A percentile compares a stretch with the other conserved stretches of the same genome.
phyloP scores from a whole-genome alignment of 2,329 filamentous ascomycete genomes.

The Coniochaeta hoffmannii region DNA sequence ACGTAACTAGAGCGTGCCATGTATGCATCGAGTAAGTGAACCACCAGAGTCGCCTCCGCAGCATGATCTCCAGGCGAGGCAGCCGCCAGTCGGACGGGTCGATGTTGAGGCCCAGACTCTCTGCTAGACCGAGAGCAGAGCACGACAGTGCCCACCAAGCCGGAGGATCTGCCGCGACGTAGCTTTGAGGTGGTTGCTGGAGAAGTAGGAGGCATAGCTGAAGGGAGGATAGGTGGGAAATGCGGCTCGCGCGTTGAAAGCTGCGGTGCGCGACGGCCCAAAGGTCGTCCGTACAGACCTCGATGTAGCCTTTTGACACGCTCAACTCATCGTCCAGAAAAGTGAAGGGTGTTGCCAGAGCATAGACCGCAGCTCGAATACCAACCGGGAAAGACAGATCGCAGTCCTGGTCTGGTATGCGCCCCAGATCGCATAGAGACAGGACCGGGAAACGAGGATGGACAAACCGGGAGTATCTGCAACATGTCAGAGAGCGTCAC shows the following conservation, averaged over 20 bases:
- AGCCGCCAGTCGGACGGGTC: slow-evolving; percentile 15
- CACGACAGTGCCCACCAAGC: slow-evolving; percentile 17
- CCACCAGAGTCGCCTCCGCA: slow-evolving; percentile 19
- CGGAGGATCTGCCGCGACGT: slow-evolving; percentile 14
- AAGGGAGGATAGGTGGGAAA: slow-evolving; percentile 14
- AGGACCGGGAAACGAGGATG: slow-evolving; percentile 15
- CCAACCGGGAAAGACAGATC: slow-evolving; percentile 10
- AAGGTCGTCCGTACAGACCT: slow-evolving; percentile 16
- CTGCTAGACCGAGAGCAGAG: slow-evolving; percentile 14
- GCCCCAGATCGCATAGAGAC: slow-evolving; percentile 9
- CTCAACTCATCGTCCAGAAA: slow-evolving; percentile 19
- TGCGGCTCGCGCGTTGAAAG: slow-evolving; percentile 11
- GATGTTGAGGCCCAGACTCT: slow-evolving; percentile 15
- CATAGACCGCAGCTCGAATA: slow-evolving; percentile 15
- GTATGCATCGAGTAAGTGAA: slow-evolving; percentile 14
- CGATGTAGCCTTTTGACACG: slow-evolving; percentile 15
- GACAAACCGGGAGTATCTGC: slow-evolving; percentile 11
- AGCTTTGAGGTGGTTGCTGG: slow-evolving; percentile 15
- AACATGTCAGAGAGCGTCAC: not conserved
- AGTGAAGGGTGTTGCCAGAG: slow-evolving; percentile 16
- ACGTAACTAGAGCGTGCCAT: slow-evolving; percentile 14
- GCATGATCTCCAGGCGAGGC: slow-evolving; percentile 13
- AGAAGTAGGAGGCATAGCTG: slow-evolving; percentile 16
- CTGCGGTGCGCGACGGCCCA: slow-evolving; percentile 17
- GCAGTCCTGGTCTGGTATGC: slow-evolving; percentile 4